Base-by-base conservation (phyloP, 2,329 filamentous ascomycete genomes). In the Raffaelea deltoideospora region DNA sequence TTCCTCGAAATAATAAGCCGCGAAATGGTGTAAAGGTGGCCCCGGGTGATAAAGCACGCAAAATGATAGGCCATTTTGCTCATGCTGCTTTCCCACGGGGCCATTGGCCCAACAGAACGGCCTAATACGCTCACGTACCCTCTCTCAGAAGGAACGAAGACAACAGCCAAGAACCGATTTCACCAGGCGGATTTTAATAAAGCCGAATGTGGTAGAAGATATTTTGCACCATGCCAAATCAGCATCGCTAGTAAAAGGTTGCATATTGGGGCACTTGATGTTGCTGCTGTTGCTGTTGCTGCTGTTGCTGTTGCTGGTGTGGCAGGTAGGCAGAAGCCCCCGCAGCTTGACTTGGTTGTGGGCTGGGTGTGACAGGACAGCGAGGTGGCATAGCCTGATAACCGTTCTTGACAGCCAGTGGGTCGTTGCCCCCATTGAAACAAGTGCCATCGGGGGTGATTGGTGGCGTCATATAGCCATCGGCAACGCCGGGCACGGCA, bases 381-480 rank as follows among this genome's bases (percentile, higher is more conserved):
- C 72, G 62, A 18, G 67, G 64, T 15, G 67, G 63, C 22, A 65
- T 19, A 0, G 30, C 37, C 19, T 58, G 54, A 45, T 68, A 67
- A 4, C 48, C 51, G 35, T 70, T 67, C 50, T 67, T 67, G 34
- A 56, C 53, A 48, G 58, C 55, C n/a, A n/a, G 4, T 8, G 51
- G 52, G 27, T 55, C 56, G 33, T 59, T 55, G 34, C 58, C 57
- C 22, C 55, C 61, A 37, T n/a, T n/a, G n/a, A 75, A 75, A 47
- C 61, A 64, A 35, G 69, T 64, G 8, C 74, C 72, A 43, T 88
- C 83, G 5, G 84, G 84, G 0, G 84, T 90, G 53, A 90, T 88
- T 2, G 84, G 84, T 20, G 84, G 84, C 14, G 84, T 90, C 46
- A 87, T 70, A 57, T 86, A 86, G 40, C 83, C 84, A 46, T 84